Conservation (phyloP, 2,329 filamentous ascomycete species). For the Ambrosiella cleistominuta region DNA sequence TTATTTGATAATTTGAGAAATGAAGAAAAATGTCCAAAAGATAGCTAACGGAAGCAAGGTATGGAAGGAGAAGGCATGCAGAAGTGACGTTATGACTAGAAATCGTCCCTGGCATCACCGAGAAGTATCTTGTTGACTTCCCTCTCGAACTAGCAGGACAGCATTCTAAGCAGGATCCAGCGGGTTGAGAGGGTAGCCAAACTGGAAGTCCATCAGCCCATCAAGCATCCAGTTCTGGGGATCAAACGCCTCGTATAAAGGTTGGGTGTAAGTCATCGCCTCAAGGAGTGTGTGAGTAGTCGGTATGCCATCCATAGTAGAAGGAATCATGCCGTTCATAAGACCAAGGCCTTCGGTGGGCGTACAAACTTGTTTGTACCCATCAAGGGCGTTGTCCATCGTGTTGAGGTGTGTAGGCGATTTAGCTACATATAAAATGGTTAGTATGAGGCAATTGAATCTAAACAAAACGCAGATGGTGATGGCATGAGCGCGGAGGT, state of each 20-base stretch:
- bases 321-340: conserved; percentile 35
- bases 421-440: conserved; percentile 68
- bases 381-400: conserved; percentile 42
- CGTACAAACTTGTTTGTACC: conserved; percentile 43
- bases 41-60: neutral
- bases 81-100: neutral
- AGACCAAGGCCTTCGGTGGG: conserved; percentile 30
- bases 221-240: conserved; percentile 89
- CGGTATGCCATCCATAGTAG: conserved; percentile 25
- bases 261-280: conserved; percentile 40
- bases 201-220: conserved; percentile 65
- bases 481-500: neutral
- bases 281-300: conserved; percentile 30
- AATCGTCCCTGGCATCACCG: neutral
- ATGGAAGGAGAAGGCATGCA: neutral
- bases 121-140: neutral
- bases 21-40: neutral
- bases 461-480: neutral
- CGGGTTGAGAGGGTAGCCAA: conserved; percentile 35
- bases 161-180: conserved; percentile 23
- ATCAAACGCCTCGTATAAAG: conserved; percentile 76
- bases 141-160: neutral
- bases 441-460: conserved; percentile 30
- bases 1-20: neutral
- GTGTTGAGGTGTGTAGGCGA: neutral